Evolutionary conservation across 495 filamentous ascomycete genomes (phyloP).

Genomic region (Penicillium turbatum): DNA sequence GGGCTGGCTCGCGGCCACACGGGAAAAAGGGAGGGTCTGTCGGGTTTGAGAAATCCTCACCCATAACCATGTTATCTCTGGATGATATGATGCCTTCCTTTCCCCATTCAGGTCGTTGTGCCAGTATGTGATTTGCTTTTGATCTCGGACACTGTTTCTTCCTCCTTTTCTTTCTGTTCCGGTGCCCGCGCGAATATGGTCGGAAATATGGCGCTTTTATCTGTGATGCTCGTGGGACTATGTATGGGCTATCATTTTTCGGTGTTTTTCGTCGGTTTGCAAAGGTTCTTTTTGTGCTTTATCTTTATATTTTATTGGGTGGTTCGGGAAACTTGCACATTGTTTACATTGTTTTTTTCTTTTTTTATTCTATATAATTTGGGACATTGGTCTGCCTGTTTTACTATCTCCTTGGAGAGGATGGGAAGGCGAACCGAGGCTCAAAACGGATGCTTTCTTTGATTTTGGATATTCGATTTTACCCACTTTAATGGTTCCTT

Average conservation of each 20-base stretch:
- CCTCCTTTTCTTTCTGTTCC: not conserved
- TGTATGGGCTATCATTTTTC: conserved; percentile 18
- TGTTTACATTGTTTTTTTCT: not conserved
- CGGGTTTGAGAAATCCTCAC: not conserved
- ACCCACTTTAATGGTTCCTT: conserved; percentile 15
- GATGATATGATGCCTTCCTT: conserved; percentile 2
- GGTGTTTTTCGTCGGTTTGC: conserved; percentile 19
- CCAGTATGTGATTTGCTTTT: conserved; percentile 1
- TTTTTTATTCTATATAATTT: not conserved
- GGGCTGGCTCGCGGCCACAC: not conserved
- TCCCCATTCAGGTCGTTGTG: not conserved
- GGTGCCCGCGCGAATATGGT: conserved; percentile 8
- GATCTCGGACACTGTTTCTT: not conserved
- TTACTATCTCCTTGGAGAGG: conserved; percentile 2
- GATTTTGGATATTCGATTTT: conserved; percentile 8
- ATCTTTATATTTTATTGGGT: conserved; percentile 7
- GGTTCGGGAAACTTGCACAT: conserved; percentile 11
- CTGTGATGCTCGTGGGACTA: conserved; percentile 6
- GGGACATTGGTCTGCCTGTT: conserved; percentile 7
- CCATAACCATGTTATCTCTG: not conserved
- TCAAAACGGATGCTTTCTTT: conserved; percentile 11
- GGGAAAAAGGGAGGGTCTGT: not conserved
- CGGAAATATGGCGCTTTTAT: conserved; percentile 23
- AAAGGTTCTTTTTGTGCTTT: conserved; percentile 10
- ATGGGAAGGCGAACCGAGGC: conserved; percentile 12